These are phyloP conservation scores for Cryptococcus sp. DNA, from an alignment of 1,284 basidiomycete genomes.

Conservation along the genomic window DNA sequence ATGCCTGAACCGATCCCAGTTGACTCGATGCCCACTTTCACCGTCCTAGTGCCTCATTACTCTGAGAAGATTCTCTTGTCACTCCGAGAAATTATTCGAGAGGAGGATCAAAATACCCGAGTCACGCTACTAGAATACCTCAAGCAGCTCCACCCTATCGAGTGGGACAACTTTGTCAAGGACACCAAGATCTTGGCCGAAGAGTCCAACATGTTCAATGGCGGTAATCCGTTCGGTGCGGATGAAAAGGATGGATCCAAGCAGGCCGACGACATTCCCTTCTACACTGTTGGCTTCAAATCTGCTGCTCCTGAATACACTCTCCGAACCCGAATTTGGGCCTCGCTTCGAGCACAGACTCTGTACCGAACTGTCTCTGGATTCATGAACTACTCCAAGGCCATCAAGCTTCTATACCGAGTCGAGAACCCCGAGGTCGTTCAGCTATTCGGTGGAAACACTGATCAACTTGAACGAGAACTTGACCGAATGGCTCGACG, in stretches of 20 bases:
- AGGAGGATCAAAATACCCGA: conserved; percentile 91
- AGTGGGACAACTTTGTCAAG: conserved; percentile 99
- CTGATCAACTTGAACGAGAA: conserved; percentile 93
- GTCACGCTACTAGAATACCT: conserved; percentile 94
- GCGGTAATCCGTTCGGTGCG: conserved; percentile 61
- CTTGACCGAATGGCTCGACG: conserved; percentile 94
- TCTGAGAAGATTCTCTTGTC: conserved; percentile 94
- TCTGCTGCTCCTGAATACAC: conserved; percentile 97
- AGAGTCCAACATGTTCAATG: conserved; percentile 83
- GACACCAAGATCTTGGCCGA: conserved; percentile 99
- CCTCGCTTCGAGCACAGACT: conserved; percentile 94
- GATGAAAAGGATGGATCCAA: conserved; percentile 78
- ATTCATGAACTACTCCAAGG: conserved; percentile 99
- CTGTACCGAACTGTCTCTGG: conserved; percentile 98
- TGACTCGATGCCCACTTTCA: conserved; percentile 96
- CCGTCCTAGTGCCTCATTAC: conserved; percentile 90
- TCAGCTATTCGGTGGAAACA: conserved; percentile 94
- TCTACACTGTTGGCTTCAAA: conserved; percentile 99
- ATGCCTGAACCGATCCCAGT: conserved; percentile 86
- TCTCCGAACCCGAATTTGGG: conserved; percentile 97
- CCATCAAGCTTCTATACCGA: conserved; percentile 98
- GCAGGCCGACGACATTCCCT: conserved; percentile 90
- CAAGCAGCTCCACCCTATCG: conserved; percentile 95
- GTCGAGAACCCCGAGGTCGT: conserved; percentile 99
- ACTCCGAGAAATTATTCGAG: conserved; percentile 90